Evolutionary conservation across 2,329 filamentous ascomycete species (phyloP).

Genomic region (Trichoderma guizhouense): DNA sequence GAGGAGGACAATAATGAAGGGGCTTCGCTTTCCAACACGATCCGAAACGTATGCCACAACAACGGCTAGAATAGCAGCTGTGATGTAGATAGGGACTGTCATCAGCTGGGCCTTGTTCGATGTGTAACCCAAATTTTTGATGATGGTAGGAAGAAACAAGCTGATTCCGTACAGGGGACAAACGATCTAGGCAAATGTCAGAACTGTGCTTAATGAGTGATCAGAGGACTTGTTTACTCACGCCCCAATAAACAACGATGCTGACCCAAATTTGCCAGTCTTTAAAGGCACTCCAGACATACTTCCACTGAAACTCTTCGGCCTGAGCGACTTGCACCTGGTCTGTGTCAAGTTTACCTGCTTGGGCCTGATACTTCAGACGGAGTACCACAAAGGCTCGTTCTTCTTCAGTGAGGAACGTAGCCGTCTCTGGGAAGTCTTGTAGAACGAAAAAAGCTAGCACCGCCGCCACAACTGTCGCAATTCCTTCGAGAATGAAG

Average conservation of each 20-base stretch:
- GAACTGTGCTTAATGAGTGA: neutral
- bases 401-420: constrained; percentile 69
- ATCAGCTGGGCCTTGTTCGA: constrained; percentile 60
- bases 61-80: constrained; percentile 59
- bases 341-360: neutral
- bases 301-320: constrained; percentile 72
- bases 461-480: constrained; percentile 64
- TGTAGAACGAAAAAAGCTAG: constrained; percentile 68
- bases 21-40: constrained; percentile 48
- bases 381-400: constrained; percentile 67
- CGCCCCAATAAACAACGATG: constrained; percentile 62
- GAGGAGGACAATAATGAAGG: constrained; percentile 55
- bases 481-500: constrained; percentile 67
- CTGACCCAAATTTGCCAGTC: constrained; percentile 76
- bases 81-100: constrained; percentile 58
- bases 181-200: constrained; percentile 38
- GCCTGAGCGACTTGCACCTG: constrained; percentile 53
- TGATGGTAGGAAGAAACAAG: constrained; percentile 62
- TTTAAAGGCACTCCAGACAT: constrained; percentile 67
- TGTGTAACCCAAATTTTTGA: constrained; percentile 56
- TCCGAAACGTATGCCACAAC: constrained; percentile 55
- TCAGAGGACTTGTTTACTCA: constrained; percentile 36
- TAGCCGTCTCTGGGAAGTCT: constrained; percentile 77
- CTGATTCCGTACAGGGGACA: constrained; percentile 56
- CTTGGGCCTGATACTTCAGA: constrained; percentile 62